These are phyloP conservation scores for Lachnellula arida DNA, from an alignment of 2,329 filamentous ascomycete genomes.

Conservation along the genomic window DNA sequence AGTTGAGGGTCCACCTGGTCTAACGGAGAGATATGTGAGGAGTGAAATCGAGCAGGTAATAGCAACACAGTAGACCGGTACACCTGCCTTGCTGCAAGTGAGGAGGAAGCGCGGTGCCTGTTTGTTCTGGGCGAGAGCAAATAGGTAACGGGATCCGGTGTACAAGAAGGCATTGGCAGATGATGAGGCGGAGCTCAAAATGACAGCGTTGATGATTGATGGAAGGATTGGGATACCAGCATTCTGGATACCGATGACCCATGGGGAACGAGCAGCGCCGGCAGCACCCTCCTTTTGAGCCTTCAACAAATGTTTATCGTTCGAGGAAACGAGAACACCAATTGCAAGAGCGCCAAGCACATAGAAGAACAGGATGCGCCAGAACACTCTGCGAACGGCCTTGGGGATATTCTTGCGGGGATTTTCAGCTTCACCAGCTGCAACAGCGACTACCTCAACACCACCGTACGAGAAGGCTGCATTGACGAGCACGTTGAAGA, in stretches of 20 bases:
- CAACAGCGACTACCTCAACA: conserved; percentile 48
- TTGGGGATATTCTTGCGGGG: conserved; percentile 63
- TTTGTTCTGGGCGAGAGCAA: conserved; percentile 52
- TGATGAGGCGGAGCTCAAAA: conserved; percentile 67
- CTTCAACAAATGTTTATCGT: conserved; percentile 25
- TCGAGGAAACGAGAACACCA: conserved; percentile 35
- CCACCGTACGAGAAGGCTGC: conserved; percentile 44
- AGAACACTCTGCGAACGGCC: conserved; percentile 55
- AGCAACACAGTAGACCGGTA: conserved; percentile 65
- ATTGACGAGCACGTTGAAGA: conserved; percentile 38
- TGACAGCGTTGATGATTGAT: conserved; percentile 70
- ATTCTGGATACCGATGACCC: conserved; percentile 66
- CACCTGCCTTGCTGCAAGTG: conserved; percentile 56
- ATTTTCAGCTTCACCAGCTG: conserved; percentile 60
- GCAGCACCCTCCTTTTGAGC: conserved; percentile 32
- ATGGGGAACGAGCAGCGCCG: conserved; percentile 55
- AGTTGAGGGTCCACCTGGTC: conserved; percentile 44
- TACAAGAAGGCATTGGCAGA: conserved; percentile 40
- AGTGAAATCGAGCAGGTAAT: conserved; percentile 64
- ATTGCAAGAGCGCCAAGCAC: conserved; percentile 50
- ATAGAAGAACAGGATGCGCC: conserved; percentile 58
- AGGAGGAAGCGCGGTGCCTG: conserved; percentile 57
- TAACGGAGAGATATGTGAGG: conserved; percentile 65
- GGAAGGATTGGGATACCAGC: conserved; percentile 65
- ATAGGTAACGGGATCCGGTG: conserved; percentile 23